Conservation (phyloP, 1,284 basidiomycete genomes). For the Malassezia slooffiae region DNA sequence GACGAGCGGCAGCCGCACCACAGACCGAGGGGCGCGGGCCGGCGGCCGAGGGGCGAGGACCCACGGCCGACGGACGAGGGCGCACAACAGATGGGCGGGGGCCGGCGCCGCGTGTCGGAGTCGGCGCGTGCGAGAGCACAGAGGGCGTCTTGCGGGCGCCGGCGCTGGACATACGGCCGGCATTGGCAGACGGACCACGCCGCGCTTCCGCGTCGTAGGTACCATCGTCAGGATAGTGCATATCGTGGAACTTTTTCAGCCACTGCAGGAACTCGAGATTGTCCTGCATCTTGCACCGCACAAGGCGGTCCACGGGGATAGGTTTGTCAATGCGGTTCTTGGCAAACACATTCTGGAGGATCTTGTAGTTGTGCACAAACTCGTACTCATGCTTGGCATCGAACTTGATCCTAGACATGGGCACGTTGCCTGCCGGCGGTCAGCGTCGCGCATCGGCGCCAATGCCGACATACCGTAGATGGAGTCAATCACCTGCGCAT, state of each 20-base stretch:
- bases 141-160: too few species aligned
- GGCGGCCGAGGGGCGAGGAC: background rate
- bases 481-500: slow-evolving; percentile 64
- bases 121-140: too few species aligned
- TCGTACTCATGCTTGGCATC: slow-evolving; percentile 71
- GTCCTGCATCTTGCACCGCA: slow-evolving; percentile 99
- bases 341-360: slow-evolving; percentile 57
- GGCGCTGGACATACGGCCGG: too few species aligned
- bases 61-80: slow-evolving; percentile 2
- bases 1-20: background rate
- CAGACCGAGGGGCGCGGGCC: background rate
- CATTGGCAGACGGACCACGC: slow-evolving; percentile 48
- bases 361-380: slow-evolving; percentile 86
- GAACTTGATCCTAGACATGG: slow-evolving; percentile 37
- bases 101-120: background rate
- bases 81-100: background rate
- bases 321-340: slow-evolving; percentile 85
- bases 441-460: slow-evolving; percentile 1
- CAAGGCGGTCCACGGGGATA: slow-evolving; percentile 79
- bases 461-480: slow-evolving; percentile 65
- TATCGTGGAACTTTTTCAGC: slow-evolving; percentile 92
- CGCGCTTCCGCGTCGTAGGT: slow-evolving; percentile 77
- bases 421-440: slow-evolving; percentile 35
- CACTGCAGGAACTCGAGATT: slow-evolving; percentile 98
- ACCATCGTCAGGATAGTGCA: slow-evolving; percentile 68